These are phyloP conservation scores for Mimosa bimucronata DNA, from an alignment of 306 rosid genomes.

Conservation along the genomic window DNA sequence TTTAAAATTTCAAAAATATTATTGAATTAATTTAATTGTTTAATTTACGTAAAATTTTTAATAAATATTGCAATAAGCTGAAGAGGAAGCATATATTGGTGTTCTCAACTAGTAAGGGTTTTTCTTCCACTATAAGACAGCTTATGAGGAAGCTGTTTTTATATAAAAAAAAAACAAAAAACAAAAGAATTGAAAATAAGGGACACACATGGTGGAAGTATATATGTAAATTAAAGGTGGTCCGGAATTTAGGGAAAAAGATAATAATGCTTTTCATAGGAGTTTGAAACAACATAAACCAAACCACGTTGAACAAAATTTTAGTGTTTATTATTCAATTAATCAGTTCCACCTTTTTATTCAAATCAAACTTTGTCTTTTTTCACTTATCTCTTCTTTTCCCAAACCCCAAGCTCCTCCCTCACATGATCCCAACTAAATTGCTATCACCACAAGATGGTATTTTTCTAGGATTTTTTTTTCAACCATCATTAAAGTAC, in stretches of 20 bases:
- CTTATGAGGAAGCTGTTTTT: background rate
- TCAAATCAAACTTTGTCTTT: conserved; percentile 44
- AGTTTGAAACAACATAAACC: conserved; percentile 50
- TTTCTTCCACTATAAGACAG: background rate
- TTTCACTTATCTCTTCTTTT: conserved; percentile 37
- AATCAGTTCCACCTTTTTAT: conserved; percentile 35
- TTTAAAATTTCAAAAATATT: too few relatives aligned
- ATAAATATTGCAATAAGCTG: background rate
- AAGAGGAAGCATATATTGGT: background rate
- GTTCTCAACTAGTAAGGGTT: background rate
- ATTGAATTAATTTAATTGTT: background rate
- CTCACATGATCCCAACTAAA: conserved; percentile 1
- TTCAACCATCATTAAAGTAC: too few relatives aligned
- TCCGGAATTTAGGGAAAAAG: conserved; percentile 92
- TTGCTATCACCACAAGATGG: background rate
- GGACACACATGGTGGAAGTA: conserved; percentile 50
- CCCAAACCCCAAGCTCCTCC: conserved; percentile 34
- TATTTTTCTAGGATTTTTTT: background rate
- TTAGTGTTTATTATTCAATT: conserved; percentile 10
- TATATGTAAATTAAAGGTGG: conserved; percentile 51
- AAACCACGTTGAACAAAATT: conserved; percentile 38
- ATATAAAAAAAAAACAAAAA: too few relatives aligned
- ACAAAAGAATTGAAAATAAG: conserved; percentile 21
- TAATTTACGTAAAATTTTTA: background rate
- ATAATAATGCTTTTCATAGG: conserved; percentile 44